These are phyloP conservation scores for Globisporangium alternatum DNA, from an alignment of 352 stramenopile genomes.

Conservation along the genomic window DNA sequence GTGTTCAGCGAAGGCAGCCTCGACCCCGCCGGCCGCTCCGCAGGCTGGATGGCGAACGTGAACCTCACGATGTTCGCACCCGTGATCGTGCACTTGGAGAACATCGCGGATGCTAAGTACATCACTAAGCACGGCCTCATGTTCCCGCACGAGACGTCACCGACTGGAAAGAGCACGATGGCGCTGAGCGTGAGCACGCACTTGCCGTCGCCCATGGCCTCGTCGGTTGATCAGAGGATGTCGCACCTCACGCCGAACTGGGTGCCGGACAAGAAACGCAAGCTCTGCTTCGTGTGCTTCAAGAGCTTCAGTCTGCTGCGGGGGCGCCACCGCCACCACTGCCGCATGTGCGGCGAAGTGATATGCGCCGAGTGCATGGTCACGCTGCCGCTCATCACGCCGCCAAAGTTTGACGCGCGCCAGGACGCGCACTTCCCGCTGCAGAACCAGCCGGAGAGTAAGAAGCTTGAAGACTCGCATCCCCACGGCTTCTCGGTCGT, in stretches of 20 bases:
- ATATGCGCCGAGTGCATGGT: slow-evolving; percentile 70
- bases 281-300: slow-evolving; percentile 63
- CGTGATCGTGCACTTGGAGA: slow-evolving; percentile 56
- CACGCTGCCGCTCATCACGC: slow-evolving; percentile 56
- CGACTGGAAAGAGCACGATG: slow-evolving; percentile 1
- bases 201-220: slow-evolving; percentile 22
- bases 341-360: slow-evolving; percentile 75
- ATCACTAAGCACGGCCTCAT: slow-evolving; percentile 77
- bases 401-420: slow-evolving; percentile 17
- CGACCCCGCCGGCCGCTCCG: slow-evolving; percentile 47
- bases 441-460: slow-evolving; percentile 37
- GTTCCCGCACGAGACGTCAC: slow-evolving; percentile 38
- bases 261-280: slow-evolving; percentile 58
- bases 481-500: slow-evolving; percentile 53
- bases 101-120: slow-evolving; percentile 78
- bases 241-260: slow-evolving; percentile 31
- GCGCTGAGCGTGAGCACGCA: slow-evolving; percentile 35
- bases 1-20: slow-evolving; percentile 64
- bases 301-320: slow-evolving; percentile 67
- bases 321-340: slow-evolving; percentile 58
- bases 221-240: too few relatives aligned
- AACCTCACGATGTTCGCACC: slow-evolving; percentile 65
- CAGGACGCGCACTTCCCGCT: slow-evolving; percentile 23
- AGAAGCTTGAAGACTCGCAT: slow-evolving; percentile 36
- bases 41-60: slow-evolving; percentile 48